These are phyloP conservation scores for Chondrus crispus DNA, from an alignment of 23 red algal species.

Conservation along the genomic window DNA sequence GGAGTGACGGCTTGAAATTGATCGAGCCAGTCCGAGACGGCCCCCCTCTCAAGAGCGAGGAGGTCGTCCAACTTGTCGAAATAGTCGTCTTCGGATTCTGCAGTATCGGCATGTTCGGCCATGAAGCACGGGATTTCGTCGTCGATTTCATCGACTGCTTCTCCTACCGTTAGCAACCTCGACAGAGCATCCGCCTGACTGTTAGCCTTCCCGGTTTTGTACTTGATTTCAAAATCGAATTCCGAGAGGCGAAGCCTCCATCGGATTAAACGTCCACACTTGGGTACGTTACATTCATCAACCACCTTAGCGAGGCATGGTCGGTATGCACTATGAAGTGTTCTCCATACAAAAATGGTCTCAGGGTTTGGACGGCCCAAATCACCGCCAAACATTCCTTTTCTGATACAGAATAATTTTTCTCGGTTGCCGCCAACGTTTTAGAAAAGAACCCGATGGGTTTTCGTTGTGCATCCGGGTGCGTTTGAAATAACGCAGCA, in stretches of 20 bases:
- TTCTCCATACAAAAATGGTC: neutral
- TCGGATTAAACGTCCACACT: neutral
- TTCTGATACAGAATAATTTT: neutral
- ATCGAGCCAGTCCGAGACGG: too few species aligned
- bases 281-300: neutral
- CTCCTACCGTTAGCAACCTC: neutral
- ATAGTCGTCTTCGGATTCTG: too few species aligned
- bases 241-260: neutral
- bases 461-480: neutral
- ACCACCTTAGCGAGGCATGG: neutral
- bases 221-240: neutral
- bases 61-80: too few species aligned
- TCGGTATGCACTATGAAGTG: neutral
- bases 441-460: neutral
- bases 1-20: too few species aligned
- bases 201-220: neutral
- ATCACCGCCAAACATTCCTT: neutral
- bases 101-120: too few species aligned
- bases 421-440: neutral
- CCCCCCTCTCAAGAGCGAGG: too few species aligned
- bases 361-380: neutral
- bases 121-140: neutral
- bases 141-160: neutral
- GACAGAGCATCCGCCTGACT: slow-evolving; percentile 2
- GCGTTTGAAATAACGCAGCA: neutral